Conservation (phyloP, 2,329 filamentous ascomycete genomes). For the Arthrobotrys entomopaga region DNA sequence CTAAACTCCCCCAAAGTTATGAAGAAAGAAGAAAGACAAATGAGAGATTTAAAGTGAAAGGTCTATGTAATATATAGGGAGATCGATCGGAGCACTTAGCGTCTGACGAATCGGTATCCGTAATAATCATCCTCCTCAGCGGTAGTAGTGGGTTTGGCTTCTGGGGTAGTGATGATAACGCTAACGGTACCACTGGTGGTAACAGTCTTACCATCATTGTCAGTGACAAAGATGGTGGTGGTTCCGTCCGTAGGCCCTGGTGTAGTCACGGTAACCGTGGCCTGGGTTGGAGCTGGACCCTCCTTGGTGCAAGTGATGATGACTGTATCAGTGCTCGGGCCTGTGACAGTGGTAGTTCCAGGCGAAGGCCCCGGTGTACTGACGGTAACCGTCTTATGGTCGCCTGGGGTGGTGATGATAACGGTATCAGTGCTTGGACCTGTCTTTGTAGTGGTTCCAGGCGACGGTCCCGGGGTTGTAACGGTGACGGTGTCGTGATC, state of each 20-base stretch:
- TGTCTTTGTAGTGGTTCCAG: background rate
- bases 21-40: too few species aligned
- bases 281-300: background rate
- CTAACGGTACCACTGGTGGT: slow-evolving; percentile 8
- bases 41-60: too few species aligned
- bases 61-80: too few species aligned
- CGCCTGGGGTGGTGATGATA: background rate
- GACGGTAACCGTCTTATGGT: background rate
- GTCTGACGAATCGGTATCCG: too few species aligned
- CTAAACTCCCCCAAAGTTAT: too few species aligned
- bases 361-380: background rate
- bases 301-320: background rate
- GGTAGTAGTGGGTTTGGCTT: background rate
- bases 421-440: too few species aligned
- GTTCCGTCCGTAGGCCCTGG: background rate
- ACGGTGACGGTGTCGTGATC: background rate
- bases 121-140: too few species aligned
- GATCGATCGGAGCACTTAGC: too few species aligned
- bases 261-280: background rate
- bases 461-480: background rate
- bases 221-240: slow-evolving; percentile 16
- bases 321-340: background rate
- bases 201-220: background rate
- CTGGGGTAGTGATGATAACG: slow-evolving; percentile 7
- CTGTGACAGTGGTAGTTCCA: slow-evolving; percentile 4